Percentiles rank a stretch among this genome's conserved stretches.
Evolutionary conservation across 805 yeast species (phyloP).

Genomic region (Yamadazyma olivae): DNA sequence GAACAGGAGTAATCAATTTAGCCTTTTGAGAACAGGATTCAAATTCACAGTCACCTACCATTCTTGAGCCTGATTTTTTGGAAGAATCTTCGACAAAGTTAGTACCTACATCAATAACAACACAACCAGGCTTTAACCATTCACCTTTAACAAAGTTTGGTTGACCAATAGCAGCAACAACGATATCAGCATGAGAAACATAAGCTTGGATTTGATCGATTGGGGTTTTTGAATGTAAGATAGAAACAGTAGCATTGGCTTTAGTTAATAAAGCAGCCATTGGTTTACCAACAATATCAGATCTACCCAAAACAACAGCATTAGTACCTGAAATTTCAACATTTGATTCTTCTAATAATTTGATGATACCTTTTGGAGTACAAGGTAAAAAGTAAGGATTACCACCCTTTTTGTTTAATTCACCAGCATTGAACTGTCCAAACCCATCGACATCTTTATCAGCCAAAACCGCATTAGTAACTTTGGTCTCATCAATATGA

Average conservation of each 20-base stretch:
- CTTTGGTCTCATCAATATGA: slow-evolving; percentile 53
- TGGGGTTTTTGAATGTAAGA: slow-evolving; percentile 65
- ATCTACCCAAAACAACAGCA: slow-evolving; percentile 84
- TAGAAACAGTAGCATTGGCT: slow-evolving; percentile 73
- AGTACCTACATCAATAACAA: slow-evolving; percentile 81
- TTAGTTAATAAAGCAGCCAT: slow-evolving; percentile 67
- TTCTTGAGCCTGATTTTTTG: slow-evolving; percentile 64
- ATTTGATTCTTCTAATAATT: slow-evolving; percentile 55
- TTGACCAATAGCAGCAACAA: slow-evolving; percentile 88
- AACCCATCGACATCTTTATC: slow-evolving; percentile 84
- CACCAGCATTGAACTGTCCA: slow-evolving; percentile 75
- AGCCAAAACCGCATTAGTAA: slow-evolving; percentile 64
- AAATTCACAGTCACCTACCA: slow-evolving; percentile 79
- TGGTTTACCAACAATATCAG: slow-evolving; percentile 85
- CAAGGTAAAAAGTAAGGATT: slow-evolving; percentile 72
- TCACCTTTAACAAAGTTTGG: slow-evolving; percentile 84
- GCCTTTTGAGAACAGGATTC: slow-evolving; percentile 54
- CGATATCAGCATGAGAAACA: slow-evolving; percentile 72
- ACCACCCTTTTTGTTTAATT: slow-evolving; percentile 70
- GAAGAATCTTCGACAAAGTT: slow-evolving; percentile 66
- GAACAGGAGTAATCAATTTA: slow-evolving; percentile 76
- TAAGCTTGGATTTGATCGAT: slow-evolving; percentile 45
- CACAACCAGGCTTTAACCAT: slow-evolving; percentile 67
- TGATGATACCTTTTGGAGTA: slow-evolving; percentile 79
- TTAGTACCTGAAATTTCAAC: slow-evolving; percentile 58